Percentiles rank a stretch among this genome's conserved stretches.
Evolutionary conservation across 2,329 filamentous ascomycete species (phyloP).

Genomic region (Cryphonectria japonica): DNA sequence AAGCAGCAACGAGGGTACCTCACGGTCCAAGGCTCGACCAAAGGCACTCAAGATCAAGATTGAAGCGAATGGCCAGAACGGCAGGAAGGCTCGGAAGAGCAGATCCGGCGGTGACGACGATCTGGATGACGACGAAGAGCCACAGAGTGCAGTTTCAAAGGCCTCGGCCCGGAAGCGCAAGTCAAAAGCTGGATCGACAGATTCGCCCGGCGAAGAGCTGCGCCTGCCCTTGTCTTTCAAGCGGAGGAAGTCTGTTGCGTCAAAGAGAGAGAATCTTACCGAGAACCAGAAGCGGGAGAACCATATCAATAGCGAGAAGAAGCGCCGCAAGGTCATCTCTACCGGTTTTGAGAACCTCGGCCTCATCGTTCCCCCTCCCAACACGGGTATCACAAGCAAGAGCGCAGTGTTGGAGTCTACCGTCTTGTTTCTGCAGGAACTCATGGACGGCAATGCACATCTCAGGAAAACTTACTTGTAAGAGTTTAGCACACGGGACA

Average conservation of each 20-base stretch:
- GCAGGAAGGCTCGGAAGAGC: conserved; percentile 45
- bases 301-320: conserved; percentile 86
- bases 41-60: conserved; percentile 38
- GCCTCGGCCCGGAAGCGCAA: conserved; percentile 51
- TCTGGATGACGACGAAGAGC: conserved; percentile 47
- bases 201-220: conserved; percentile 40
- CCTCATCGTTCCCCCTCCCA: conserved; percentile 74
- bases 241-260: conserved; percentile 54
- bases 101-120: conserved; percentile 54
- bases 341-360: conserved; percentile 82
- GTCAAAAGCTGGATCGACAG: conserved; percentile 47
- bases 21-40: conserved; percentile 35
- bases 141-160: conserved; percentile 36
- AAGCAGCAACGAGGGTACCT: conserved; percentile 32
- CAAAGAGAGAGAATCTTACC: conserved; percentile 72
- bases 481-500: neutral
- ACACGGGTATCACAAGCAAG: conserved; percentile 79
- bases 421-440: conserved; percentile 75
- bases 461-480: conserved; percentile 44
- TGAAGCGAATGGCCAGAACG: conserved; percentile 43
- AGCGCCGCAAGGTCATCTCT: conserved; percentile 79
- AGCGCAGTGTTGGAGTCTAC: conserved; percentile 77
- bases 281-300: conserved; percentile 85
- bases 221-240: conserved; percentile 42
- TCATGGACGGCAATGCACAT: conserved; percentile 69